Conservation (phyloP, 1,139 yeast species). For the Yamadazyma triangularis region DNA sequence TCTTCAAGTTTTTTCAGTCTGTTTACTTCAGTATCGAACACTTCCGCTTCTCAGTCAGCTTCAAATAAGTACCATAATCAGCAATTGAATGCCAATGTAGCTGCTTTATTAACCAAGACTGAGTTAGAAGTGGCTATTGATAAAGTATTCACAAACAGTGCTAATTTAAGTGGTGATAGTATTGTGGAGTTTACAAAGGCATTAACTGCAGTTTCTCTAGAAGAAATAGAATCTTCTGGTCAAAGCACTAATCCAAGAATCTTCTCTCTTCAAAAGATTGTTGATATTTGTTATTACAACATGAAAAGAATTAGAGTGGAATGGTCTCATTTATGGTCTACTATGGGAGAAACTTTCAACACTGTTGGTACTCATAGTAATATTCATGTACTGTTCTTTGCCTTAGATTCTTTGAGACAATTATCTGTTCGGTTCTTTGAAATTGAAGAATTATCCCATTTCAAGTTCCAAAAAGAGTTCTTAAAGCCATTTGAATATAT, state of each 20-base stretch:
- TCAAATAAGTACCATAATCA: slow-evolving; percentile 43
- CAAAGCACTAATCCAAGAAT: slow-evolving; percentile 80
- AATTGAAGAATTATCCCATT: slow-evolving; percentile 89
- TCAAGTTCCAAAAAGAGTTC: slow-evolving; percentile 93
- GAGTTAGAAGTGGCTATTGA: slow-evolving; percentile 85
- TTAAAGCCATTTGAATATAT: slow-evolving; percentile 86
- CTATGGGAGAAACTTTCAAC: slow-evolving; percentile 88
- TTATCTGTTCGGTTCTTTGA: slow-evolving; percentile 88
- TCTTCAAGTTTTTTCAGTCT: slow-evolving; percentile 46
- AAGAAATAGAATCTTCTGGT: slow-evolving; percentile 88
- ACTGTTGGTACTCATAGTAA: slow-evolving; percentile 79
- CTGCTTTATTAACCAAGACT: slow-evolving; percentile 58
- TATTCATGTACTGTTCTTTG: slow-evolving; percentile 76
- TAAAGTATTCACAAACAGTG: slow-evolving; percentile 79
- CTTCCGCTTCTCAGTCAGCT: slow-evolving; percentile 40
- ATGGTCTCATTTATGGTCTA: slow-evolving; percentile 95
- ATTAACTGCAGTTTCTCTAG: slow-evolving; percentile 78
- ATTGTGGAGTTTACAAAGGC: slow-evolving; percentile 87
- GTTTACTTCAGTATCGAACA: slow-evolving; percentile 24
- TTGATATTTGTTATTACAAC: slow-evolving; percentile 95
- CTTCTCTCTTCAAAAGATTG: slow-evolving; percentile 90
- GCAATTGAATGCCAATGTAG: slow-evolving; percentile 34
- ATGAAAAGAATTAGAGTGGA: slow-evolving; percentile 95
- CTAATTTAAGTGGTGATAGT: slow-evolving; percentile 74
- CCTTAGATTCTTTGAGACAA: slow-evolving; percentile 91